These are phyloP conservation scores for Eucalyptus polyanthemos DNA, from an alignment of 345 rosid species.

Conservation along the genomic window DNA sequence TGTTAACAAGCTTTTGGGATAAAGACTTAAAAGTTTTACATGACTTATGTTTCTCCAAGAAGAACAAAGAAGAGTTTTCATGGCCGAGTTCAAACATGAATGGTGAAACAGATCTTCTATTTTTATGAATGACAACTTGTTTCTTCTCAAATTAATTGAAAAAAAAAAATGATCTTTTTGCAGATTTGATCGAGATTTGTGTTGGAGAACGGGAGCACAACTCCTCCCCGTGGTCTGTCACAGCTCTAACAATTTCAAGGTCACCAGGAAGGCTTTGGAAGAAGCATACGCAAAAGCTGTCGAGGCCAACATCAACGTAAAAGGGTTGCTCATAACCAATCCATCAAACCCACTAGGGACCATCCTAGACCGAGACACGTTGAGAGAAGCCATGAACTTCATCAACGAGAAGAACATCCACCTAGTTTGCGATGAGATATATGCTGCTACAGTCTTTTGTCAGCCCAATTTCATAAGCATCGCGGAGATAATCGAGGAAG, in stretches of 20 bases:
- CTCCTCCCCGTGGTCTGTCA: slow-evolving; percentile 63
- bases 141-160: background rate
- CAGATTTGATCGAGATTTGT: slow-evolving; percentile 93
- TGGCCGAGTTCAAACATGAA: background rate
- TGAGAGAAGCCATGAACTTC: slow-evolving; percentile 45
- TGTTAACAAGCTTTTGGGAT: background rate
- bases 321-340: slow-evolving; percentile 81
- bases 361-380: slow-evolving; percentile 50
- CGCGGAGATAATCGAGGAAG: slow-evolving; percentile 58
- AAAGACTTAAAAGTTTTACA: background rate
- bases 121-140: background rate
- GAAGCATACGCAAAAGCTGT: slow-evolving; percentile 54
- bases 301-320: slow-evolving; percentile 43
- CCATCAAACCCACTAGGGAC: slow-evolving; percentile 93
- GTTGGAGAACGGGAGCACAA: slow-evolving; percentile 84
- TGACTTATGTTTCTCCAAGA: background rate
- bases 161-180: background rate
- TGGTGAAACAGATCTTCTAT: background rate
- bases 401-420: slow-evolving; percentile 72
- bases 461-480: slow-evolving; percentile 52
- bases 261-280: slow-evolving; percentile 61
- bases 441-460: slow-evolving; percentile 77
- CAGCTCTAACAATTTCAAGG: slow-evolving; percentile 57
- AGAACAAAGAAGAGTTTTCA: background rate
- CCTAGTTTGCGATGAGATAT: slow-evolving; percentile 81